phyloP scores from a whole-genome alignment of 768 basidiomycete genomes.

The Pulveroboletus sp. region DNA sequence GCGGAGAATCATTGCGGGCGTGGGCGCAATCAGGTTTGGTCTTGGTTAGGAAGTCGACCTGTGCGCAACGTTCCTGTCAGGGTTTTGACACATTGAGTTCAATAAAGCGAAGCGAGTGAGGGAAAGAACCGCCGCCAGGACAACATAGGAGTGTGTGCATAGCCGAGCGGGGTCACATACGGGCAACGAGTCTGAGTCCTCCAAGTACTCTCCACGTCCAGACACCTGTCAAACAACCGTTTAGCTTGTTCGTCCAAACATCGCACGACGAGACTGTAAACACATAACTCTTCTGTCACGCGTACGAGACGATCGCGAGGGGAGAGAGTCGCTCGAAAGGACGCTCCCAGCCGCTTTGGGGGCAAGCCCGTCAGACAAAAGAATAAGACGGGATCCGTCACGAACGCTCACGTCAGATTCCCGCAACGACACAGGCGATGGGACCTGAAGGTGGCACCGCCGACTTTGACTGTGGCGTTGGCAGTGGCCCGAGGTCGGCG shows the following conservation, averaged over 20 bases:
- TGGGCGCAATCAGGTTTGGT: slow-evolving; percentile 1
- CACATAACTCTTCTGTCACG: slow-evolving; percentile 21
- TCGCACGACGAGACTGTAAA: neutral
- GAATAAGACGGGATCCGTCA: neutral
- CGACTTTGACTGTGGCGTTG: neutral
- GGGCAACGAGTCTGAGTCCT: neutral
- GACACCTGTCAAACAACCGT: slow-evolving; percentile 3
- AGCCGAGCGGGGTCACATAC: neutral
- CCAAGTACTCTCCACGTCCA: neutral
- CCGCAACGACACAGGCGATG: slow-evolving; percentile 10
- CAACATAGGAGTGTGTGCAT: neutral
- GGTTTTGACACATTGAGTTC: neutral
- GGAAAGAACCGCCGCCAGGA: neutral
- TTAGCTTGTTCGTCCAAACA: slow-evolving; percentile 1
- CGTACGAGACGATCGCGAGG: slow-evolving; percentile 11
- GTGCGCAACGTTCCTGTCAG: slow-evolving; percentile 9
- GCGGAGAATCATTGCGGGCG: neutral
- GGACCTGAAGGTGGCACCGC: slow-evolving; percentile 14
- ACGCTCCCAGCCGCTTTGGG: slow-evolving; percentile 2
- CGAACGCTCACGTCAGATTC: slow-evolving; percentile 7
- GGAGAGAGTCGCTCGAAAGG: slow-evolving; percentile 12
- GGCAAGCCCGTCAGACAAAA: neutral
- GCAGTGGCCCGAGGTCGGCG: neutral
- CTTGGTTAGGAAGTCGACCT: slow-evolving; percentile 1
- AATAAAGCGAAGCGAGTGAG: neutral